Conservation (phyloP, 169 alveolate genomes). For the Cryptosporidium canis region DNA sequence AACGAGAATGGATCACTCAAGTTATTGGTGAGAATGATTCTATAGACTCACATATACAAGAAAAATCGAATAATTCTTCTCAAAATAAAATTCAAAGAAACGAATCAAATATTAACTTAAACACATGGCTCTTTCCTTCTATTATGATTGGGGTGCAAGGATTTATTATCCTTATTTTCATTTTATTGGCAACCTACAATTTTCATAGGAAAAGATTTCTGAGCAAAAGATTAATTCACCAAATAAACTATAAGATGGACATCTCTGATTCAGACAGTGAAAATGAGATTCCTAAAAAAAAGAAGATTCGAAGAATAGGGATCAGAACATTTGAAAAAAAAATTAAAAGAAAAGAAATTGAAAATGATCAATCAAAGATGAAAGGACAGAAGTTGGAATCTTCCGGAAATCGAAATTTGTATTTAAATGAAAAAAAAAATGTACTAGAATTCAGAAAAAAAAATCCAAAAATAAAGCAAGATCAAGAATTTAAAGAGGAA, state of each 20-base stretch:
- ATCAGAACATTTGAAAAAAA: constrained; percentile 3
- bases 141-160: constrained; percentile 14
- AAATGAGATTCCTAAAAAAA: background rate
- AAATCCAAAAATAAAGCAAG: background rate
- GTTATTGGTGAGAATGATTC: background rate
- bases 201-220: constrained; percentile 25
- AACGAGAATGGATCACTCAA: constrained; percentile 28
- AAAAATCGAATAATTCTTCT: background rate
- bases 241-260: constrained; percentile 41
- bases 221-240: constrained; percentile 21
- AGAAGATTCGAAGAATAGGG: constrained; percentile 3
- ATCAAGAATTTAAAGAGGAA: background rate
- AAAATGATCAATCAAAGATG: background rate
- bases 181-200: constrained; percentile 3
- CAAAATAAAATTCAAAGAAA: background rate
- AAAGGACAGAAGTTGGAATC: background rate
- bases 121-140: background rate
- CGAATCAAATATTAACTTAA: background rate
- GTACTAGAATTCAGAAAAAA: constrained; percentile 30
- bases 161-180: background rate
- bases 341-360: constrained; percentile 36
- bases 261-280: constrained; percentile 52
- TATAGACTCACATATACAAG: background rate
- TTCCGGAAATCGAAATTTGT: background rate
- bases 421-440: constrained; percentile 20